Conservation (phyloP, 805 yeast species). For the Lachancea nothofagi region DNA sequence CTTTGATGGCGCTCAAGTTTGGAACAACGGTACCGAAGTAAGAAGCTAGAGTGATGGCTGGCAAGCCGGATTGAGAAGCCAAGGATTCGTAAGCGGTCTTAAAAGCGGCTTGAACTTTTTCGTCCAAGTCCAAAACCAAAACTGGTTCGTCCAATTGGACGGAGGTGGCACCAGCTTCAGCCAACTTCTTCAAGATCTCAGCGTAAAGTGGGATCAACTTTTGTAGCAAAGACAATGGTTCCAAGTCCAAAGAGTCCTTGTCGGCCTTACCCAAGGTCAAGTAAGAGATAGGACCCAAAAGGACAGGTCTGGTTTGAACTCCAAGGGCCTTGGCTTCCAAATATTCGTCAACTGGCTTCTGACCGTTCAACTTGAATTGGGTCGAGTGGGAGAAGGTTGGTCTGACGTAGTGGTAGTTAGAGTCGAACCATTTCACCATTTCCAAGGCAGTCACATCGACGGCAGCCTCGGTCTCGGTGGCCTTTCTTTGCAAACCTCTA, state of each 20-base stretch:
- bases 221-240: conserved; percentile 83
- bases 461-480: conserved; percentile 77
- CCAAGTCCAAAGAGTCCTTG: conserved; percentile 92
- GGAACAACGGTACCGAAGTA: conserved; percentile 99
- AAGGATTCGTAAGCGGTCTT: conserved; percentile 80
- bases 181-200: conserved; percentile 80
- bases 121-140: conserved; percentile 88
- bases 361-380: conserved; percentile 90
- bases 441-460: conserved; percentile 98
- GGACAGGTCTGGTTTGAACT: conserved; percentile 93
- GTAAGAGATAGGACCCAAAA: conserved; percentile 95
- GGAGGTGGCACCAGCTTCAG: conserved; percentile 88
- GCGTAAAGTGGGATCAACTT: conserved; percentile 91
- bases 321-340: conserved; percentile 97
- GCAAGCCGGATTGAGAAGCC: conserved; percentile 56
- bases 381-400: conserved; percentile 97
- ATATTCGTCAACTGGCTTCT: conserved; percentile 95
- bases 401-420: conserved; percentile 99
- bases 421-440: conserved; percentile 99
- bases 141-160: conserved; percentile 98
- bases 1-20: conserved; percentile 83
- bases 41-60: conserved; percentile 78
- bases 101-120: conserved; percentile 76
- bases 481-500: conserved; percentile 98
- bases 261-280: conserved; percentile 95